Percentiles rank a stretch among this genome's conserved stretches.
phyloP scores from a whole-genome alignment of 768 basidiomycete species.

The Candolleomyces aberdarensis region DNA sequence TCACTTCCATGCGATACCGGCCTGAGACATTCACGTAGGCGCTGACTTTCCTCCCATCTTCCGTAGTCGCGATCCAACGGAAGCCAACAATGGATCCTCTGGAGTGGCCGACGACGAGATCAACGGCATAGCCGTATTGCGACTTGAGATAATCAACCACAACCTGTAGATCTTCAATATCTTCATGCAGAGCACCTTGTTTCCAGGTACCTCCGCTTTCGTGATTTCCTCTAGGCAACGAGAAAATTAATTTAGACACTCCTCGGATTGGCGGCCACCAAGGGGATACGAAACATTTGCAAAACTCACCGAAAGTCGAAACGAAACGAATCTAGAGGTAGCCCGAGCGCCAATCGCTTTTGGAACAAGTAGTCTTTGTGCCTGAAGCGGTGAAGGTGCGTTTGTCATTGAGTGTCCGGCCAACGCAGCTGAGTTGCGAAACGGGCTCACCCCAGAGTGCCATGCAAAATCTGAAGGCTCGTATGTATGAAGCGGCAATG shows the following conservation, averaged over 20 bases:
- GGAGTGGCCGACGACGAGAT: conserved; percentile 75
- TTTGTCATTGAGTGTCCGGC: no score
- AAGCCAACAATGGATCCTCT: conserved; percentile 68
- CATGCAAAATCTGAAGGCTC: conserved; percentile 65
- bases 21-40: conserved; percentile 74
- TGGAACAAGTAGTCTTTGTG: conserved; percentile 87
- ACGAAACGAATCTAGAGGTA: conserved; percentile 79
- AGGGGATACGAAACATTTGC: background rate
- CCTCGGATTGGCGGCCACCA: background rate
- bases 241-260: background rate
- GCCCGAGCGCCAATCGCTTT: conserved; percentile 58
- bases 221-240: conserved; percentile 61
- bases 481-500: background rate
- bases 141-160: conserved; percentile 61
- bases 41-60: conserved; percentile 52
- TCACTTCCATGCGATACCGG: conserved; percentile 75
- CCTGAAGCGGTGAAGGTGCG: conserved; percentile 31
- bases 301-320: conserved; percentile 77
- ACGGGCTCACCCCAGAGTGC: conserved; percentile 64
- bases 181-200: conserved; percentile 55
- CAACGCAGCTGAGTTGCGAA: no score
- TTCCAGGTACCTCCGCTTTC: conserved; percentile 70
- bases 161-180: conserved; percentile 61
- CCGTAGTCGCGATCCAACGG: conserved; percentile 64
- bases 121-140: conserved; percentile 63